Evolutionary conservation across 2,329 filamentous ascomycete species (phyloP).

Genomic region (Ophiostoma sp.): DNA sequence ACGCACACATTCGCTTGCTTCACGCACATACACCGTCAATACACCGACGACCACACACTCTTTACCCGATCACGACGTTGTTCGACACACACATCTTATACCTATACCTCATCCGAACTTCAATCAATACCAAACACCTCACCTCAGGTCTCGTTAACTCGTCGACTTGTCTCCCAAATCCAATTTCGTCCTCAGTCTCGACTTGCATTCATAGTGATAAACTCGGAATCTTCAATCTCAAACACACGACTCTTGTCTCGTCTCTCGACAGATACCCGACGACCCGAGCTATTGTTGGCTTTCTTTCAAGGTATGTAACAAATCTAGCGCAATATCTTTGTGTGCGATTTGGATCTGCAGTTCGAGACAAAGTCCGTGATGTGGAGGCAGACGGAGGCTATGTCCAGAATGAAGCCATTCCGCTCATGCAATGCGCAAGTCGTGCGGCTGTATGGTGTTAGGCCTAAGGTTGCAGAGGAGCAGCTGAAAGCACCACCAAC

Average conservation of each 20-base stretch:
- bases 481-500: neutral
- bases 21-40: slow-evolving; percentile 6
- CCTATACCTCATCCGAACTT: slow-evolving; percentile 44
- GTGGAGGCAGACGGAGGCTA: slow-evolving; percentile 6
- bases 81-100: slow-evolving; percentile 43
- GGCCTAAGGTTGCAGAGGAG: neutral
- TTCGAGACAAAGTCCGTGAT: neutral
- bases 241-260: slow-evolving; percentile 2
- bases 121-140: neutral
- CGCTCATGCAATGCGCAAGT: slow-evolving; percentile 6
- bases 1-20: slow-evolving; percentile 10
- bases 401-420: neutral
- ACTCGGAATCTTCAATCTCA: neutral
- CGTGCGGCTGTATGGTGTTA: slow-evolving; percentile 6
- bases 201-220: neutral
- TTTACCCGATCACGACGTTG: slow-evolving; percentile 14
- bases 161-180: slow-evolving; percentile 1
- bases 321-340: neutral
- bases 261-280: neutral
- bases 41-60: slow-evolving; percentile 10
- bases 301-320: neutral
- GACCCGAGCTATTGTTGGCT: neutral
- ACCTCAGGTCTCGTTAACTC: slow-evolving; percentile 15
- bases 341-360: slow-evolving; percentile 2
- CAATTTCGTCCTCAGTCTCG: neutral